Conservation (phyloP, 768 basidiomycete genomes). For the Lepiota venenata region DNA sequence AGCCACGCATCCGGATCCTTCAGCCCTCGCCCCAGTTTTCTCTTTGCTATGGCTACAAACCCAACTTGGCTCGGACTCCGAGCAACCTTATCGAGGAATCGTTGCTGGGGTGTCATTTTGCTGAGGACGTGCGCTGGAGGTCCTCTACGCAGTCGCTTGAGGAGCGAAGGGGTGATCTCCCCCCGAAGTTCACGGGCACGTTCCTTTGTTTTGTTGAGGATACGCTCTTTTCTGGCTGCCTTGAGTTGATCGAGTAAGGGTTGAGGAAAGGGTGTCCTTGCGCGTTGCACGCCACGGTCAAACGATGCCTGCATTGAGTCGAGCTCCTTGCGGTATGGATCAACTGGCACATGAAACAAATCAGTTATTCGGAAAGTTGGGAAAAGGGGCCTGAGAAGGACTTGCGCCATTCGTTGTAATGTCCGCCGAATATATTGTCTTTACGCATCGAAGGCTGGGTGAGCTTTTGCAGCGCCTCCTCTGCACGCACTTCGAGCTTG, state of each 20-base stretch:
- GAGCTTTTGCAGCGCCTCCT: constrained; percentile 21
- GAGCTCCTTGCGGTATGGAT: constrained; percentile 30
- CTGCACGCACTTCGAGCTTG: constrained; percentile 31
- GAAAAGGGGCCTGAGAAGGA: constrained; percentile 11
- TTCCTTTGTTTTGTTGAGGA: constrained; percentile 64
- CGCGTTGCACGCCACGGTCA: constrained; percentile 39
- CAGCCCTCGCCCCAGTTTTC: constrained; percentile 48
- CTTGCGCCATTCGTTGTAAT: constrained; percentile 38
- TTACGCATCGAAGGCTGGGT: neutral
- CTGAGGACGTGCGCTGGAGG: constrained; percentile 62
- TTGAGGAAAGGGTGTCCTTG: constrained; percentile 38
- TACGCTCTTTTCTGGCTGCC: constrained; percentile 55
- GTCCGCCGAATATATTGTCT: constrained; percentile 19
- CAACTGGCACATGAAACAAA: constrained; percentile 23
- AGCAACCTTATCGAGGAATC: constrained; percentile 46
- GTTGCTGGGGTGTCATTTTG: constrained; percentile 46
- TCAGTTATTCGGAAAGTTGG: neutral
- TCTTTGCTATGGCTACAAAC: constrained; percentile 67
- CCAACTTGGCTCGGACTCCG: constrained; percentile 62
- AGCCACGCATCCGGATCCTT: constrained; percentile 33
- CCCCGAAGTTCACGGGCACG: constrained; percentile 59
- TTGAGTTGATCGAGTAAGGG: constrained; percentile 46
- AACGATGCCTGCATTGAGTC: constrained; percentile 29
- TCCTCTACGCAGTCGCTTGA: constrained; percentile 44
- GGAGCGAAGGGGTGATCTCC: constrained; percentile 48